Evolutionary conservation across 495 filamentous ascomycete genomes (phyloP).

Genomic region (Hypoxylon rickii): DNA sequence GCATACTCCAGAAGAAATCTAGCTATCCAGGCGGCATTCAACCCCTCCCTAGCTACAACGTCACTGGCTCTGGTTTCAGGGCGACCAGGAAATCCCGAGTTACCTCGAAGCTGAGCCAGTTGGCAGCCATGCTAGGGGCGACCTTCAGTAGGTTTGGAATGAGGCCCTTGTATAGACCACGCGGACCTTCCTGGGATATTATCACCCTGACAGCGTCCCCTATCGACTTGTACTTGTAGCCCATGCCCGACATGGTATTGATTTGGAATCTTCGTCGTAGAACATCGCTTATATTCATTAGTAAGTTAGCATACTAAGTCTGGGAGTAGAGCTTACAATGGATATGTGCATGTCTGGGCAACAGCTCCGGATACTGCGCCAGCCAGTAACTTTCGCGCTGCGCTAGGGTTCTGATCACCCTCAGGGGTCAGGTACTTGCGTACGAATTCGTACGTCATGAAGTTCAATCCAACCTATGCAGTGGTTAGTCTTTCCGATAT

Average conservation of each 20-base stretch:
- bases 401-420: conserved; percentile 80
- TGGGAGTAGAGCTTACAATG: conserved; percentile 70
- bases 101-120: conserved; percentile 95
- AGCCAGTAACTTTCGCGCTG: conserved; percentile 80
- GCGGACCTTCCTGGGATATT: conserved; percentile 68
- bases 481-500: conserved; percentile 27
- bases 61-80: conserved; percentile 49
- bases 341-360: conserved; percentile 97
- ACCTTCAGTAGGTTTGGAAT: conserved; percentile 95
- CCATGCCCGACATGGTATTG: conserved; percentile 99
- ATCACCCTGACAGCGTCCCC: conserved; percentile 83
- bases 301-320: conserved; percentile 1
- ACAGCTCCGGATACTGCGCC: conserved; percentile 94
- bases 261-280: conserved; percentile 96
- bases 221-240: conserved; percentile 89
- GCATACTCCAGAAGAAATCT: conserved; percentile 9
- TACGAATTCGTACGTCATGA: conserved; percentile 94
- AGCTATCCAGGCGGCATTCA: conserved; percentile 9
- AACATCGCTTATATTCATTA: conserved; percentile 69
- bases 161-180: conserved; percentile 88
- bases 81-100: conserved; percentile 81
- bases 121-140: conserved; percentile 97
- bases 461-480: conserved; percentile 86
- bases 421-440: conserved; percentile 84
- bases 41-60: conserved; percentile 15